Evolutionary conservation across 2,329 filamentous ascomycete species (phyloP), one percentile per base, ranked within the genome.

Genomic region (Nothomitra cinnamomea): DNA sequence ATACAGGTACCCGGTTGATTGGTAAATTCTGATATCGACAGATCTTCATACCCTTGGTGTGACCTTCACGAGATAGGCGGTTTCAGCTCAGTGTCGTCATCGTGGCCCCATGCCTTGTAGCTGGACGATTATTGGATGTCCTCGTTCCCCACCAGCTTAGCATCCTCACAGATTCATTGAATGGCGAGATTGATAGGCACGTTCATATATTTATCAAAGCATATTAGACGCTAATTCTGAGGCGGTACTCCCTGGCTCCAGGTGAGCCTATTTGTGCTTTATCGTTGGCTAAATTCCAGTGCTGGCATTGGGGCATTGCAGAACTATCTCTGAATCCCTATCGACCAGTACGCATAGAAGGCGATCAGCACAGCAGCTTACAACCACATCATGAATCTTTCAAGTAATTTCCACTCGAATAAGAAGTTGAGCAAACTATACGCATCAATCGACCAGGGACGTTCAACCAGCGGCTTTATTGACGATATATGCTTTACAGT

Each of bases 61-160:
- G 85, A 79, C 87, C 88, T 0, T 75, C 78, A 52, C 75, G 80
- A 42, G 77, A 83, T 60, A 74, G 72, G 53, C 65, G 69, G 13
- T 73, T 92, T 17, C 85, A 92, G 63, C 64, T 84, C 17, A 80
- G 81, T 53, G 77, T 85, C 19, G 68, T 76, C 8, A 71, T 85
- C 2, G 81, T 92, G 45, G 75, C 76, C 0, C 43, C 85, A 1
- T 84, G 84, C 59, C 71, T 92, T 21, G 64, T 88, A n/a, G 70
- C 73, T 52, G 77, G 81, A 54, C 87, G 89, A 58, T 77, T 77
- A 3, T 70, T 94, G 51, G 85, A 88, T 60, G 71, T 94, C 13
- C 69, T 94, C 42, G 79, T 87, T 32, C 87, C 87, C n/a, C 77
- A 83, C 19, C 85, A 92, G 62, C 78, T 90, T 32, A 87, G 87